Base-by-base conservation (phyloP, 257 asterid genomes). In the Lavandula angustifolia region DNA sequence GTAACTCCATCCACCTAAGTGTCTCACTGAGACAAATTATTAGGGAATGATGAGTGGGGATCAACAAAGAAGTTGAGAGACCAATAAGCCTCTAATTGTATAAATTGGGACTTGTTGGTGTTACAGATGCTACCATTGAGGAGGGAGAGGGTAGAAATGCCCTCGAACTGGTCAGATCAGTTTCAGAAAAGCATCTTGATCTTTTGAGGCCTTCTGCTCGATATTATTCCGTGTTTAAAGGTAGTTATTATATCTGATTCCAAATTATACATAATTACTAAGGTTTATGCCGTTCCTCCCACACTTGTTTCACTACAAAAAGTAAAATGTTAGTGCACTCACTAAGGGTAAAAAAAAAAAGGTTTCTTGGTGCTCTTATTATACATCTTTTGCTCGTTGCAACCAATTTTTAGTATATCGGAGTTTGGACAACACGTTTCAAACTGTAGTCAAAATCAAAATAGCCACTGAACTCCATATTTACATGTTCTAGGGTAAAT, bases 191-290 rank as follows among this genome's bases (percentile, higher is more conserved):
- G 84, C 95, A 89, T 81, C 87, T 85, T 75, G 94, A 92, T 80
- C 96, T 92, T 78, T 85, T 92, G 87, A 92, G 98, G 79, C 95
- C 96, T 33, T 83, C 98, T 42, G 75, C 95, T 72, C 95, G 98
- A 75, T 85, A 82, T 71, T 85, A 78, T 81, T 89, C 98, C 66
- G 56, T 81, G 60, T 87, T 80, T 72, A 92, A 84, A 92, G 98
- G 96, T 89, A 82, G 73, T 51, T 59, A 51, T 52, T 78, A 32
- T 64, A 73, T 77, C 73, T 62, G 75, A 64, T 38, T 67, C 51
- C 54, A 10, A 29, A 55, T 51, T 40, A 9, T 52, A 53, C 66
- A 27, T 40, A 61, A 22, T 9, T 51, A 33, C 31, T 12, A 34
- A 33, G 62, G 48, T 54, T 27, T 56, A 7, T 2, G 47, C 38